Evolutionary conservation across 2,329 filamentous ascomycete genomes (phyloP).

Genomic region (Nemania sp.): DNA sequence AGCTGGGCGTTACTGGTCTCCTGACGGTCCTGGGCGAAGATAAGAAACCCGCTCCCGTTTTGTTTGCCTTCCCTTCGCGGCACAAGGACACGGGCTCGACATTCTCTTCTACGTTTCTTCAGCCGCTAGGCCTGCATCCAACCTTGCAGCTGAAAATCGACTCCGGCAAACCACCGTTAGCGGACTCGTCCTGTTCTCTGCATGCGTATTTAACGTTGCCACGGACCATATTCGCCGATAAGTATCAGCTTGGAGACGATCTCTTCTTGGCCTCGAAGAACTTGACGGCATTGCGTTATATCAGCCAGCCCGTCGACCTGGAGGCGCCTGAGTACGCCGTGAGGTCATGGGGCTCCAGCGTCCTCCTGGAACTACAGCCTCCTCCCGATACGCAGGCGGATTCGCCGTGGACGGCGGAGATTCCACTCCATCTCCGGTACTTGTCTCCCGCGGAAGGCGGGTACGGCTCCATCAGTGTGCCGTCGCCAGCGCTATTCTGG

Average conservation of each 20-base stretch:
- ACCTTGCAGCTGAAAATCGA: conserved; percentile 71
- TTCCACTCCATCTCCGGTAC: conserved; percentile 88
- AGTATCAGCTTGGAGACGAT: conserved; percentile 78
- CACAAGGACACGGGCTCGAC: conserved; percentile 64
- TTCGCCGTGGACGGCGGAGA: conserved; percentile 64
- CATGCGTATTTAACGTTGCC: conserved; percentile 85
- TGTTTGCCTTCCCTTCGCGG: conserved; percentile 83
- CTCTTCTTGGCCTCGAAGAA: conserved; percentile 84
- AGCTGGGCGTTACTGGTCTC: conserved; percentile 78
- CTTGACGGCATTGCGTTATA: conserved; percentile 67
- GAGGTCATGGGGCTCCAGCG: conserved; percentile 75
- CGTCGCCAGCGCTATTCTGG: conserved; percentile 89
- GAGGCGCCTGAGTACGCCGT: conserved; percentile 87
- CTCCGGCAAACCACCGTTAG: conserved; percentile 53
- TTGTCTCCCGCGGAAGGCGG: conserved; percentile 65
- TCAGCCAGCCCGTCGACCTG: conserved; percentile 80
- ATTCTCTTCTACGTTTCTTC: conserved; percentile 68
- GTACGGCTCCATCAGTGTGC: conserved; percentile 61
- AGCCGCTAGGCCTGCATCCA: conserved; percentile 82
- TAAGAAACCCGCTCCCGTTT: conserved; percentile 69
- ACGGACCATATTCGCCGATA: conserved; percentile 80
- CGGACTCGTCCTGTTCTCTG: conserved; percentile 67
- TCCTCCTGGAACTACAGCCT: conserved; percentile 73
- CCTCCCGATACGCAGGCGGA: conserved; percentile 51
- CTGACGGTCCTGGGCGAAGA: conserved; percentile 79